Conservation (phyloP, 2,329 filamentous ascomycete species). For the Colletotrichum tropicale region DNA sequence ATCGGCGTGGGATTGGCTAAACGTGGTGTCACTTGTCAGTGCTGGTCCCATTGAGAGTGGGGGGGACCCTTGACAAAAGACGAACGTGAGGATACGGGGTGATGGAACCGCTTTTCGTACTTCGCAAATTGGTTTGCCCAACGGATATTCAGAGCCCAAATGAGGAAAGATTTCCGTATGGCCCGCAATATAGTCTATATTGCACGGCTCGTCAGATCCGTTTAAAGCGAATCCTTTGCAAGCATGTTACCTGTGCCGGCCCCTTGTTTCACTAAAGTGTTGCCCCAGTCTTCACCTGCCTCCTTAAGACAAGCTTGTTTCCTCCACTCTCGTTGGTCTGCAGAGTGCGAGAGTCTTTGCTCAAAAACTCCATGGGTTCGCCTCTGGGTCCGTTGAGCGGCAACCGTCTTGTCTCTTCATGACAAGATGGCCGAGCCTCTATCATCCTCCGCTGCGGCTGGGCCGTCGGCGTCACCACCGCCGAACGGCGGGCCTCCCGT, state of each 20-base stretch:
- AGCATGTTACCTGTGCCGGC: not conserved
- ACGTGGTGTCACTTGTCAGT: not conserved
- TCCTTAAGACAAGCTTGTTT: slow-evolving; percentile 5
- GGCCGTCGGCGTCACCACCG: not conserved
- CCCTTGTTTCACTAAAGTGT: not conserved
- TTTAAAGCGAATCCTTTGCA: not conserved
- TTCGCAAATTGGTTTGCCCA: not conserved
- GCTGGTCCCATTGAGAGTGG: not conserved
- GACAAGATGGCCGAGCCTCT: not conserved
- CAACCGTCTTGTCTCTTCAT: not conserved
- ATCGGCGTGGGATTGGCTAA: not conserved
- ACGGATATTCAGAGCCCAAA: not conserved
- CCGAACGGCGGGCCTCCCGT: not conserved
- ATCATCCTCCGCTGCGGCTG: not conserved
- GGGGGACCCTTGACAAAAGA: not conserved
- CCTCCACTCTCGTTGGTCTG: not conserved
- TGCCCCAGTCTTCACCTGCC: not conserved
- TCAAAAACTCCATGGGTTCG: not conserved
- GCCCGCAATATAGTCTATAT: not conserved
- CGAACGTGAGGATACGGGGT: not conserved
- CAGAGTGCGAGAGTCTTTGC: not conserved
- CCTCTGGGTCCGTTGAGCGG: not conserved
- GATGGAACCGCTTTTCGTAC: not conserved
- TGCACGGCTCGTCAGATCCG: not conserved
- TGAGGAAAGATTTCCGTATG: not conserved